Conservation (phyloP, 1,139 yeast species). For the Candida labiduridarum region DNA sequence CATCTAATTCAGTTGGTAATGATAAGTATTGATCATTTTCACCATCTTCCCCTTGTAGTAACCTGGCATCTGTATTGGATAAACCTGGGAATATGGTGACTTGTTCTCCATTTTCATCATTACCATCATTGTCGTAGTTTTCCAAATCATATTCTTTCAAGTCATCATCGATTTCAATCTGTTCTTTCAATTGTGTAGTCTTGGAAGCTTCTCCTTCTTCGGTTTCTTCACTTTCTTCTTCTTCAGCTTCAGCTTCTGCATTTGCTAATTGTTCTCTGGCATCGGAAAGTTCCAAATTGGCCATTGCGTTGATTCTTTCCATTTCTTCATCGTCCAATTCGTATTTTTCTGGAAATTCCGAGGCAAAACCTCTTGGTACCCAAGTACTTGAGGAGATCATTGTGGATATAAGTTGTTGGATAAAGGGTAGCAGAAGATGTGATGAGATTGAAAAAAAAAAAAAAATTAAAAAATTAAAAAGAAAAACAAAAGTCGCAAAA, state of each 20-base stretch:
- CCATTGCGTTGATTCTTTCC: conserved; percentile 86
- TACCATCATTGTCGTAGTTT: conserved; percentile 72
- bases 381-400: conserved; percentile 94
- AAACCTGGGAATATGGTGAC: conserved; percentile 75
- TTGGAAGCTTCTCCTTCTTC: conserved; percentile 19
- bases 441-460: conserved; percentile 9
- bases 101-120: conserved; percentile 48
- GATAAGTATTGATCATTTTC: conserved; percentile 72
- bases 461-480: conserved; percentile 7
- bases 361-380: conserved; percentile 96
- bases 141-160: conserved; percentile 87
- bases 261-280: conserved; percentile 64
- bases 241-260: conserved; percentile 25
- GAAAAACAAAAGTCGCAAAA: background rate
- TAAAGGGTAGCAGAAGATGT: background rate
- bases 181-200: conserved; percentile 40
- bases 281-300: conserved; percentile 77
- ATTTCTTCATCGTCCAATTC: conserved; percentile 90
- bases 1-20: conserved; percentile 68
- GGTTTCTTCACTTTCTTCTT: conserved; percentile 19
- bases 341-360: conserved; percentile 88
- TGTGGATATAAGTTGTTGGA: background rate
- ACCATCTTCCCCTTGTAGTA: conserved; percentile 42
- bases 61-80: conserved; percentile 51
- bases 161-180: conserved; percentile 74